Evolutionary conservation across 2,329 filamentous ascomycete species (phyloP).

Genomic region (Metarhizium humberi): DNA sequence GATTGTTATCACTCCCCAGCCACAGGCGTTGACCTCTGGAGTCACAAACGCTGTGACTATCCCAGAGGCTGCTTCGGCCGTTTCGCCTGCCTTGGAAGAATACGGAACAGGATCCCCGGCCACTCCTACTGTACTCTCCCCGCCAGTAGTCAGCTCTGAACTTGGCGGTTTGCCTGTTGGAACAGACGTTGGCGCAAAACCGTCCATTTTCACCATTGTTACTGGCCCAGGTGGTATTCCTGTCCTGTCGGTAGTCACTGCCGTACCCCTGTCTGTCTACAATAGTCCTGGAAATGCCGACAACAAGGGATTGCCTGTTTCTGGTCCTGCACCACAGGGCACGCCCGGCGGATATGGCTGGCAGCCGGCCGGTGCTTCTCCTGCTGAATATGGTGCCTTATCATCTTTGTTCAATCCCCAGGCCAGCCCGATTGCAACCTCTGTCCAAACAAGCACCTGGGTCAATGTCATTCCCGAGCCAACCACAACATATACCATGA

Average conservation of each 20-base stretch:
- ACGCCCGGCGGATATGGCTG: slow-evolving; percentile 15
- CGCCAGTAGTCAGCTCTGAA: slow-evolving; percentile 12
- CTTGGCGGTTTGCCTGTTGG: slow-evolving; percentile 11
- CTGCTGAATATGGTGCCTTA: slow-evolving; percentile 14
- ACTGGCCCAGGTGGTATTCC: slow-evolving; percentile 13
- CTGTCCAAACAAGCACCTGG: slow-evolving; percentile 27
- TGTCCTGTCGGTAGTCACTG: slow-evolving; percentile 11
- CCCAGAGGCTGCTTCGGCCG: slow-evolving; percentile 7
- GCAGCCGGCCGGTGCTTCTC: slow-evolving; percentile 8
- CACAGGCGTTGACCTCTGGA: slow-evolving; percentile 9
- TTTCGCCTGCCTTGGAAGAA: slow-evolving; percentile 15
- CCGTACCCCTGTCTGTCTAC: slow-evolving; percentile 11
- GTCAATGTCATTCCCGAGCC: slow-evolving; percentile 27
- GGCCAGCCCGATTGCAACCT: slow-evolving; percentile 8
- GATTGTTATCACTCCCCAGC: slow-evolving; percentile 17
- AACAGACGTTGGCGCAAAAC: slow-evolving; percentile 14
- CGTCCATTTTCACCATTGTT: slow-evolving; percentile 15
- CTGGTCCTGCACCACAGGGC: slow-evolving; percentile 6
- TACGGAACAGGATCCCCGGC: slow-evolving; percentile 12
- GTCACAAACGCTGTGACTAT: slow-evolving; percentile 8
- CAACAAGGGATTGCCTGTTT: slow-evolving; percentile 8
- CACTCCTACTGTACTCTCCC: slow-evolving; percentile 4
- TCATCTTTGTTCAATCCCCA: slow-evolving; percentile 13
- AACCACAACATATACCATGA: slow-evolving; percentile 30
- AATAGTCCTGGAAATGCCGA: slow-evolving; percentile 8